phyloP scores from a whole-genome alignment of 139 green algal species.

The Closterium sp. region DNA sequence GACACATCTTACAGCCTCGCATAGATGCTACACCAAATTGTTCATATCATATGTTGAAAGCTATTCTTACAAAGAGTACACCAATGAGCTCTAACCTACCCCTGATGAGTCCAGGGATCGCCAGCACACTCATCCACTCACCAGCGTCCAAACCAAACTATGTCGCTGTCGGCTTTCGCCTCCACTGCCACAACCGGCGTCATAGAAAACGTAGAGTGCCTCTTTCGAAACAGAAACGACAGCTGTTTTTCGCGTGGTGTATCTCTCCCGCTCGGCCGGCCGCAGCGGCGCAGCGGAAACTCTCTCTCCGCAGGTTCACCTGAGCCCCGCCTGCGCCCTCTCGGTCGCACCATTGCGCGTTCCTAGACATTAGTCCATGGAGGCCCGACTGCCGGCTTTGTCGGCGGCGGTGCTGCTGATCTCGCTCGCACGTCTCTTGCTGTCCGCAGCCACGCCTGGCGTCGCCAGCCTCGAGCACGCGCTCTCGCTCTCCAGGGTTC shows the following conservation, averaged over 20 bases:
- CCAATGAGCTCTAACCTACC: too few species aligned
- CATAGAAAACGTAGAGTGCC: too few species aligned
- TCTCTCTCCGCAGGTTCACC: background rate
- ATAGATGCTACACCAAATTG: too few species aligned
- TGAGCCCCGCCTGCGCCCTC: background rate
- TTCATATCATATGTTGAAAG: too few species aligned
- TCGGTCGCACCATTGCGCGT: background rate
- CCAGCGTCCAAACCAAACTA: background rate
- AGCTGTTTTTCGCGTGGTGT: background rate
- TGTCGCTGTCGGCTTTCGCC: too few species aligned
- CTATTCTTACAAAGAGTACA: too few species aligned
- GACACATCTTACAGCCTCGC: too few species aligned
- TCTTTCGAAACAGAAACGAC: background rate
- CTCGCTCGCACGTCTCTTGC: background rate
- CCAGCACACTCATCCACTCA: background rate
- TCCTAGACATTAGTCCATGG: background rate
- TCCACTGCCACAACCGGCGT: too few species aligned
- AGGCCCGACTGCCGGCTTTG: background rate
- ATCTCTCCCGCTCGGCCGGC: background rate
- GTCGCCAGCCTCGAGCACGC: background rate
- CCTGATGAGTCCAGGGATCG: too few species aligned
- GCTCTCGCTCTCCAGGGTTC: background rate
- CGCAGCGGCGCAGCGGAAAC: background rate
- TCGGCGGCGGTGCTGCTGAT: background rate
- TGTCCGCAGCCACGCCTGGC: background rate